Conservation (phyloP, 2,329 filamentous ascomycete genomes). For the Massarina eburnea region DNA sequence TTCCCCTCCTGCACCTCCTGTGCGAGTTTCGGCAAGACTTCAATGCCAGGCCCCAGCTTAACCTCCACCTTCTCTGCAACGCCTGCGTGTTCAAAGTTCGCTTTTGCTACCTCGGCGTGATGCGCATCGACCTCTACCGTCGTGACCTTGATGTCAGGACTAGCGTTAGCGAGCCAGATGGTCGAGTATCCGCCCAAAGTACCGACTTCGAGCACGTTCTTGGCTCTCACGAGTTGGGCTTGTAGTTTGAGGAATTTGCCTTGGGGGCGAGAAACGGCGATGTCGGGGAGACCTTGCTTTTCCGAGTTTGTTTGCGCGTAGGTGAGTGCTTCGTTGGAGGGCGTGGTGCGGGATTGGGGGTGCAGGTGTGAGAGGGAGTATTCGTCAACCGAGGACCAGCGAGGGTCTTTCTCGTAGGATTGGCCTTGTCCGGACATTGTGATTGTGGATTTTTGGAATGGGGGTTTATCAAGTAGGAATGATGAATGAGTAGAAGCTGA, state of each 20-base stretch:
- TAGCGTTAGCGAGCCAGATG: slow-evolving; percentile 54
- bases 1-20: slow-evolving; percentile 45
- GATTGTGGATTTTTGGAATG: not conserved
- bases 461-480: not conserved
- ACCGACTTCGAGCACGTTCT: slow-evolving; percentile 54
- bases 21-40: slow-evolving; percentile 45
- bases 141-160: slow-evolving; percentile 46
- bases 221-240: slow-evolving; percentile 28
- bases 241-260: slow-evolving; percentile 40
- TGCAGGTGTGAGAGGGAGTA: slow-evolving; percentile 41
- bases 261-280: slow-evolving; percentile 37
- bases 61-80: slow-evolving; percentile 49
- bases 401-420: slow-evolving; percentile 31
- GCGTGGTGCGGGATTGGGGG: slow-evolving; percentile 21
- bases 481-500: not conserved
- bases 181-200: slow-evolving; percentile 58
- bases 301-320: slow-evolving; percentile 23
- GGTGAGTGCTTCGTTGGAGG: slow-evolving; percentile 28
- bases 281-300: slow-evolving; percentile 33
- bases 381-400: slow-evolving; percentile 45
- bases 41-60: slow-evolving; percentile 48
- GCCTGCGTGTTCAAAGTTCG: slow-evolving; percentile 48
- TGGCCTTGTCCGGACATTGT: slow-evolving; percentile 17
- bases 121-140: slow-evolving; percentile 54
- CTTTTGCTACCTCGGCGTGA: slow-evolving; percentile 50